Base-by-base conservation (phyloP, 352 stramenopile species). In the Globisporangium abappressorium region DNA sequence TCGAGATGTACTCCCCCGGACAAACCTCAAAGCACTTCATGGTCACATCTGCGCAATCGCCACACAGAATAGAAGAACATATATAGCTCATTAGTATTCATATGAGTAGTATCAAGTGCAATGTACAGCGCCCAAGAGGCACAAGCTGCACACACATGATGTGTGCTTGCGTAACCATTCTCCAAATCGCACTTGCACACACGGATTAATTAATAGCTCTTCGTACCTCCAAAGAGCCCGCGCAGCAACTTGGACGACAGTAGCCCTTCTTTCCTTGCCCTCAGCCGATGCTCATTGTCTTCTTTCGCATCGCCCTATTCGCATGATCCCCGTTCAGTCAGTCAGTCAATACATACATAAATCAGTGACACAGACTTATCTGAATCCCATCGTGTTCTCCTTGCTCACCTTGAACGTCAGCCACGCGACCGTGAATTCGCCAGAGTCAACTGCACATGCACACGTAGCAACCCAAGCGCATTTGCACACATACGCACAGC, bases 361-460 rank as follows among this genome's bases (percentile, higher is more conserved):
- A 47, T 65, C 8, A 71, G 11, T 18, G 33, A 28, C 12, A 24
- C 12, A n/a, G 9, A 43, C 41, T 41, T 33, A 33, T 33, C n/a
- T 43, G 36, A 12, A 43, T 18, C 36, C 36, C 36, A 24, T 34
- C 5, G 55, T 14, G 20, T 41, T 8, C 9, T 28, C 34, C 46
- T 1, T 41, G n/a, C 62, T 15, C 47, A 93, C 87, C 81, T 93
- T 93, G 72, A 95, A 95, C 47, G 87, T 93, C 51, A 95, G 76
- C 87, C 87, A 95, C 60, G 84, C 87, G 70, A 95, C 85, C 41
- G 80, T 92, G 72, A 95, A 94, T 64, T 94, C 87, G 11, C 81
- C 80, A 2, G 76, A 72, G 22, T 90, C 77, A 68, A 95, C 85
- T 95, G 70, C 8, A 34, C 18, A 28, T 20, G 46, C 2, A 57